Conservation (phyloP, 495 filamentous ascomycete genomes). For the Choiromyces venosus region DNA sequence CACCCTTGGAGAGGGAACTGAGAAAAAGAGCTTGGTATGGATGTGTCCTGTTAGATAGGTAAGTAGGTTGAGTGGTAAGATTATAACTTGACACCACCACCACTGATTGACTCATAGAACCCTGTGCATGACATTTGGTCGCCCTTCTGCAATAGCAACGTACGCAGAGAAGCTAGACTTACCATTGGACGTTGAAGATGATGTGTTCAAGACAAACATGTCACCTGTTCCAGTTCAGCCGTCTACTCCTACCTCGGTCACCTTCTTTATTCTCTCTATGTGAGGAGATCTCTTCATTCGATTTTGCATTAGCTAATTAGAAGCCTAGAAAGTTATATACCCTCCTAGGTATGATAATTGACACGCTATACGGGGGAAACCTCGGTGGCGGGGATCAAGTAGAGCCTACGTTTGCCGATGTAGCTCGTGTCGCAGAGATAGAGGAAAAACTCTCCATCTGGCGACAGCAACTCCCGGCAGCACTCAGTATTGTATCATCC, state of each 20-base stretch:
- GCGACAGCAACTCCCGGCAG: constrained; percentile 32
- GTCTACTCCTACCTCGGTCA: constrained; percentile 25
- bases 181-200: constrained; percentile 40
- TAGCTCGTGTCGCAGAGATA: constrained; percentile 38
- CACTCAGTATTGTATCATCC: constrained; percentile 33
- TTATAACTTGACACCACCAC: not conserved
- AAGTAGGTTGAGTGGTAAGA: constrained; percentile 8
- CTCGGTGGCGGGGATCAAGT: constrained; percentile 43
- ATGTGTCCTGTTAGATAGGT: constrained; percentile 49
- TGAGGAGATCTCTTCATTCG: not conserved
- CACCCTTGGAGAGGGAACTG: constrained; percentile 45
- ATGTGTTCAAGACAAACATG: constrained; percentile 28
- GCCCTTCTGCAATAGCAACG: constrained; percentile 45
- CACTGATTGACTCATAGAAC: constrained; percentile 35
- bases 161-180: constrained; percentile 46
- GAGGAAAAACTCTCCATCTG: constrained; percentile 37
- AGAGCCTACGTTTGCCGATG: constrained; percentile 39
- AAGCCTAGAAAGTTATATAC: constrained; percentile 36
- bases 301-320: not conserved
- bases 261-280: constrained; percentile 46
- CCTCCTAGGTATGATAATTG: constrained; percentile 43
- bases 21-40: constrained; percentile 49
- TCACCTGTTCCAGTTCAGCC: constrained; percentile 27
- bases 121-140: constrained; percentile 50
- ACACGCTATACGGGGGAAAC: constrained; percentile 46